Percentiles rank a stretch among this genome's conserved stretches.
These are phyloP conservation scores for Gossypium mustelinum DNA, from an alignment of 345 rosid genomes.

Conservation along the genomic window DNA sequence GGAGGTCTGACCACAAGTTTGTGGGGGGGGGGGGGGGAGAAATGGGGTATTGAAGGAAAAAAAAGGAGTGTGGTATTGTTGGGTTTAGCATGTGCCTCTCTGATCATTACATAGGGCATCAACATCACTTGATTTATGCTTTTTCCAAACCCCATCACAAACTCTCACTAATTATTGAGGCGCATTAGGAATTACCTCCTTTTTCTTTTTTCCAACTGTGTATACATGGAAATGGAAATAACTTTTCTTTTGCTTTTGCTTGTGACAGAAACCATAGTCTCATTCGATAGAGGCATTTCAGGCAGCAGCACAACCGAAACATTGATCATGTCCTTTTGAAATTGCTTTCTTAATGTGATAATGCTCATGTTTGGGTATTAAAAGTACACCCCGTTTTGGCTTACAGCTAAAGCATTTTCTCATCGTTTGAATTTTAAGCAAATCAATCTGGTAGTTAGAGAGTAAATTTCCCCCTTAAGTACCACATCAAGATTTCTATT, in stretches of 20 bases:
- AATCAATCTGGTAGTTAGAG: background rate
- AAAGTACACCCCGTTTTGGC: background rate
- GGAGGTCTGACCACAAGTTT: slow-evolving; percentile 35
- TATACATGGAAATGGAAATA: slow-evolving; percentile 6
- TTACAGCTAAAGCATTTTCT: background rate
- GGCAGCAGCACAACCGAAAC: background rate
- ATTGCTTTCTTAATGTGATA: background rate
- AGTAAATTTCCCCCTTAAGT: background rate
- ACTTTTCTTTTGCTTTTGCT: slow-evolving; percentile 7
- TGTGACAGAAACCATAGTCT: slow-evolving; percentile 14
- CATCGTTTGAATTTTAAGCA: background rate
- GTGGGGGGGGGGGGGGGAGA: slow-evolving; percentile 12
- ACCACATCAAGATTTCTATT: background rate
- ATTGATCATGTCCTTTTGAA: background rate
- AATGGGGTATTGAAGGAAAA: background rate
- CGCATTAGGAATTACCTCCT: slow-evolving; percentile 25
- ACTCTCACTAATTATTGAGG: slow-evolving; percentile 42
- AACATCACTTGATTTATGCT: slow-evolving; percentile 40
- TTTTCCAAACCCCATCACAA: slow-evolving; percentile 29
- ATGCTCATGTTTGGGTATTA: background rate
- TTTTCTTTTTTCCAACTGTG: slow-evolving; percentile 14
- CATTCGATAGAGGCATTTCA: slow-evolving; percentile 4
- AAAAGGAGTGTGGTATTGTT: slow-evolving; percentile 26
- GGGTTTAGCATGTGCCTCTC: slow-evolving; percentile 56
- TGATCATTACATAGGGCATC: slow-evolving; percentile 43